Evolutionary conservation across 441 rosid species (phyloP).

Genomic region (Kokia cookei): DNA sequence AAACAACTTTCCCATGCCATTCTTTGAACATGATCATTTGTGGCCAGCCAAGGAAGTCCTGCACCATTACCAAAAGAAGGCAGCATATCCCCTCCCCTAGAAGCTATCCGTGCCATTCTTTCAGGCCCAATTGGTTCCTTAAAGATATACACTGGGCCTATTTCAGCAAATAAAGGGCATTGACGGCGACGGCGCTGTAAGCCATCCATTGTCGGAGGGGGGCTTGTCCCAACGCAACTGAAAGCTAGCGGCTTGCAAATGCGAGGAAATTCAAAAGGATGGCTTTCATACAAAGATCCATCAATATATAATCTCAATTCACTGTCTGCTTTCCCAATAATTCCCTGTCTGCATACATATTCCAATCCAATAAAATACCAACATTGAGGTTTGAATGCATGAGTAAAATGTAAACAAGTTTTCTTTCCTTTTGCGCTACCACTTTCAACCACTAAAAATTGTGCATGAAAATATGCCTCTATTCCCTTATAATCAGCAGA

Average conservation of each 20-base stretch:
- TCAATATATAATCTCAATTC: conserved; percentile 91
- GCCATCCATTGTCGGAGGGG: conserved; percentile 97
- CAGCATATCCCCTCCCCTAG: conserved; percentile 92
- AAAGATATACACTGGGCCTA: conserved; percentile 96
- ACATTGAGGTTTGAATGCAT: conserved; percentile 97
- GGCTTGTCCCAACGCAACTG: conserved; percentile 98
- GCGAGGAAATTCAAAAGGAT: conserved; percentile 94
- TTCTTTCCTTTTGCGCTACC: conserved; percentile 92
- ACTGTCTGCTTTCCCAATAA: conserved; percentile 88
- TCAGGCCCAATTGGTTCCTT: conserved; percentile 95
- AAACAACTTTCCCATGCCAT: conserved; percentile 77
- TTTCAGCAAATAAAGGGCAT: conserved; percentile 98
- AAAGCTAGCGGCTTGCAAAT: conserved; percentile 95
- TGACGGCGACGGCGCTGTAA: conserved; percentile 96
- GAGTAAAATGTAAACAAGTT: conserved; percentile 94
- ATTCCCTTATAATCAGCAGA: conserved; percentile 96
- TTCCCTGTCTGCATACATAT: conserved; percentile 82
- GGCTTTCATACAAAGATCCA: conserved; percentile 91
- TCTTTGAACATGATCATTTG: conserved; percentile 55
- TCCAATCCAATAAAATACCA: conserved; percentile 98
- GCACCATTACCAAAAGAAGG: conserved; percentile 95
- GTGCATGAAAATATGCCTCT: conserved; percentile 99
- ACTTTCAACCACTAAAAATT: conserved; percentile 96
- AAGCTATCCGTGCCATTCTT: conserved; percentile 84
- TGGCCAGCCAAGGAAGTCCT: conserved; percentile 95